Evolutionary conservation across 2,329 filamentous ascomycete genomes (phyloP), one percentile per base, ranked within the genome.

Genomic region (Botrytis elliptica): DNA sequence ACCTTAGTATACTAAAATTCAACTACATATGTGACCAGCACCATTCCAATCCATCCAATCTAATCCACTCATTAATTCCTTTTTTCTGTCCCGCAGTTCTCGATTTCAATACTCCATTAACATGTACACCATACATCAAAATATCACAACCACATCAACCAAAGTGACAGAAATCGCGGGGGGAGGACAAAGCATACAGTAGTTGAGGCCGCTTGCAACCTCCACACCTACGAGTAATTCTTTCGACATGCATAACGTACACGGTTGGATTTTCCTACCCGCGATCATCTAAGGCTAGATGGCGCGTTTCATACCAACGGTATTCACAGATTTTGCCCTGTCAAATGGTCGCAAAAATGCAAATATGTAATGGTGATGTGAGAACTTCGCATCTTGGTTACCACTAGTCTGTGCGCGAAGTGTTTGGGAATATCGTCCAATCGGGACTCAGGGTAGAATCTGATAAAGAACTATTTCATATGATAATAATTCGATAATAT

Each of bases 391-490:
- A 55, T 25, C 49, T 42, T 68, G n/a, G n/a, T 57, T 40, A 57
- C 66, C 49, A 57, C 69, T 71, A 71, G 69, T 71, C 69, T 65
- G 69, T 71, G 57, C 69, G 69, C 44, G 59, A 64, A 71, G 33
- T 71, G 69, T 71, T 71, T 71, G 59, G 33, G 36, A 42, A 57
- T 42, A 25, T 29, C 38, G n/a, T 42, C 57, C 69, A 71, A 65
- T 65, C 57, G 57, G 29, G 69, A 65, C 69, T 40, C 44, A 4
- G 12, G 29, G 14, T 65, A 49, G 3, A 64, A 70, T 44, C 10
- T 55, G 22, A 40, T 62, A 29, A 64, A 64, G 33, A 63, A 63
- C 29, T 42, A 52, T 38, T 55, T 40, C 33, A 67, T 52, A 52
- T 29, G 9, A 64, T 52, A 18, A 14, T n/a, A 3, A 46, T 18